Percentiles rank a stretch among this genome's conserved stretches.
These are phyloP conservation scores for Lenzites betulinus DNA, from an alignment of 768 basidiomycete species.

Conservation along the genomic window DNA sequence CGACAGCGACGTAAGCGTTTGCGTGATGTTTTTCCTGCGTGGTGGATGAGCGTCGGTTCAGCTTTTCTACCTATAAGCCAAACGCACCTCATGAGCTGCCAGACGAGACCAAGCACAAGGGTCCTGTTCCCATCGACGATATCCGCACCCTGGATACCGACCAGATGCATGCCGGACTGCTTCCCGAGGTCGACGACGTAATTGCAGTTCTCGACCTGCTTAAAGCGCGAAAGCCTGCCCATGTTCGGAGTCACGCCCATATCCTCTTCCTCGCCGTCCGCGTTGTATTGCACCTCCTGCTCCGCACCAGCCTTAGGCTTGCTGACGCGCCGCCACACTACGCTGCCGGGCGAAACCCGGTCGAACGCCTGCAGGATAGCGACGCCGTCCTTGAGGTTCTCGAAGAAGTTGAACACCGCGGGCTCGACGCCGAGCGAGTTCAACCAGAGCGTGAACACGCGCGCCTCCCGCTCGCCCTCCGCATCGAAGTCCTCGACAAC, in stretches of 20 bases:
- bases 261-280: constrained; percentile 77
- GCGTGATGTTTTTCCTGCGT: constrained; percentile 79
- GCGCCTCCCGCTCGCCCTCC: constrained; percentile 96
- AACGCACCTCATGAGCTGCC: constrained; percentile 92
- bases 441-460: constrained; percentile 97
- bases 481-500: constrained; percentile 97
- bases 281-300: constrained; percentile 27
- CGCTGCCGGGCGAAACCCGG: constrained; percentile 89
- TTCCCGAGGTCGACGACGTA: constrained; percentile 92
- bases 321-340: constrained; percentile 94
- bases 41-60: neutral
- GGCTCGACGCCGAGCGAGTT: constrained; percentile 98
- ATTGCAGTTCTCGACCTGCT: constrained; percentile 98
- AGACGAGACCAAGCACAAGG: constrained; percentile 92
- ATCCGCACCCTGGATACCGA: constrained; percentile 97
- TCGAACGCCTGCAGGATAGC: constrained; percentile 96
- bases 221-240: constrained; percentile 89
- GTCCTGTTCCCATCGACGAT: constrained; percentile 94
- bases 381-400: constrained; percentile 91
- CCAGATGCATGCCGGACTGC: constrained; percentile 91
- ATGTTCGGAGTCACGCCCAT: constrained; percentile 83
- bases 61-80: neutral
- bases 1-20: constrained; percentile 80
- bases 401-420: constrained; percentile 93
- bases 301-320: constrained; percentile 77